Percentiles rank a stretch among this genome's conserved stretches.
phyloP scores from a whole-genome alignment of 78 protist genomes.

The Ministeria vibrans region DNA sequence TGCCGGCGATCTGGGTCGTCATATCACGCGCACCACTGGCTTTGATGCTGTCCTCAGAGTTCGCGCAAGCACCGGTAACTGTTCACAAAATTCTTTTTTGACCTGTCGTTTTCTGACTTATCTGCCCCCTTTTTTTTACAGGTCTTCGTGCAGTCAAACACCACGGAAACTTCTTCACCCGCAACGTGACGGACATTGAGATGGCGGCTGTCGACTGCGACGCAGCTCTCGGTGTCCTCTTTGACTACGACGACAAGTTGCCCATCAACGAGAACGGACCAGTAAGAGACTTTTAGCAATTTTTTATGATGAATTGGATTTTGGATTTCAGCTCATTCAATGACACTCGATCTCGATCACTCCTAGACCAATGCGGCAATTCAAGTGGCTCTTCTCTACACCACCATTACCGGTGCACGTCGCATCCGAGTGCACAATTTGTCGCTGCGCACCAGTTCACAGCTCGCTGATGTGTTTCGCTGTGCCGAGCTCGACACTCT shows the following conservation, averaged over 20 bases:
- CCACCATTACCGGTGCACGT: slow-evolving; percentile 41
- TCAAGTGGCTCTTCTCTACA: slow-evolving; percentile 45
- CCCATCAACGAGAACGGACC: neutral
- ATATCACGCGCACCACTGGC: slow-evolving; percentile 1
- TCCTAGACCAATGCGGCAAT: no score
- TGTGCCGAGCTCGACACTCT: slow-evolving; percentile 20
- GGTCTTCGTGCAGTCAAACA: slow-evolving; percentile 20
- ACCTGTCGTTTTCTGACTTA: no score
- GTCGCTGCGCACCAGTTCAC: neutral
- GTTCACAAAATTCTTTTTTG: no score
- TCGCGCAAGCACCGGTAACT: slow-evolving; percentile 10
- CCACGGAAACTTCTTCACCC: slow-evolving; percentile 7
- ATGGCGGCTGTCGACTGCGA: slow-evolving; percentile 22
- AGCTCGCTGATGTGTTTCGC: slow-evolving; percentile 16
- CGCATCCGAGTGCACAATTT: slow-evolving; percentile 41
- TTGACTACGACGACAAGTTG: slow-evolving; percentile 39
- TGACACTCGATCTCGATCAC: neutral
- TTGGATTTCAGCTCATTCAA: neutral
- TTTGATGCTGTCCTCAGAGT: slow-evolving; percentile 25
- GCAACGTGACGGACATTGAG: slow-evolving; percentile 26
- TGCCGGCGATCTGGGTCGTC: neutral
- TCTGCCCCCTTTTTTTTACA: no score
- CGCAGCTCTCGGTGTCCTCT: neutral
- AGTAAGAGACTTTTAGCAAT: slow-evolving; percentile 33
- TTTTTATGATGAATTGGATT: neutral